Evolutionary conservation across 345 rosid genomes (phyloP).

Genomic region (Eucalyptus brandiana): DNA sequence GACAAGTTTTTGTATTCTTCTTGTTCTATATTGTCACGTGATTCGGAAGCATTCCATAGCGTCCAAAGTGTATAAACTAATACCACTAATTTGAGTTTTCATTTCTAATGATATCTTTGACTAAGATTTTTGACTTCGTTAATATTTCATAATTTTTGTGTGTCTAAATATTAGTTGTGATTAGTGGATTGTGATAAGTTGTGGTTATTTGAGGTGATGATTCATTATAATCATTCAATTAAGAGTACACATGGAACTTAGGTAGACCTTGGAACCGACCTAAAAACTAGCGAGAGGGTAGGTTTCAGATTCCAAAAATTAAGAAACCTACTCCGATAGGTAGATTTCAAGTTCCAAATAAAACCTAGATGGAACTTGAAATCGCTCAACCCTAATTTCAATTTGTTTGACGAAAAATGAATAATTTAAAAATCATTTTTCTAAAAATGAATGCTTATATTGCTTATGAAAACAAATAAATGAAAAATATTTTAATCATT

Average conservation of each 20-base stretch:
- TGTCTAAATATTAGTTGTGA: no score
- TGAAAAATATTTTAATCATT: no score
- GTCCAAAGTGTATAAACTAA: neutral
- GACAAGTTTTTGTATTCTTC: neutral
- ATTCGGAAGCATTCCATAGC: neutral
- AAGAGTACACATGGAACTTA: neutral
- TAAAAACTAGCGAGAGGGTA: neutral
- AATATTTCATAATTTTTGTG: neutral
- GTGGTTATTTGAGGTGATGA: no score
- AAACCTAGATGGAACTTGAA: neutral
- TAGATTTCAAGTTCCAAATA: no score
- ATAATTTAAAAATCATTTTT: no score
- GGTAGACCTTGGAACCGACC: neutral
- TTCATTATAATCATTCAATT: neutral
- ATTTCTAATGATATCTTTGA: no score
- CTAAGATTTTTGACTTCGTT: neutral
- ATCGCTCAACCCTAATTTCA: no score
- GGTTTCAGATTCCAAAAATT: no score
- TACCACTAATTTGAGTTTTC: neutral
- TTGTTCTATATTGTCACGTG: neutral
- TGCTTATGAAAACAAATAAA: neutral
- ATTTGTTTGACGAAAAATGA: neutral
- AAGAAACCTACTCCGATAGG: no score
- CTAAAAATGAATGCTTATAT: neutral
- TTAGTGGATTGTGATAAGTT: no score